These are phyloP conservation scores for Durio zibethinus DNA, from an alignment of 345 rosid species.

Conservation along the genomic window DNA sequence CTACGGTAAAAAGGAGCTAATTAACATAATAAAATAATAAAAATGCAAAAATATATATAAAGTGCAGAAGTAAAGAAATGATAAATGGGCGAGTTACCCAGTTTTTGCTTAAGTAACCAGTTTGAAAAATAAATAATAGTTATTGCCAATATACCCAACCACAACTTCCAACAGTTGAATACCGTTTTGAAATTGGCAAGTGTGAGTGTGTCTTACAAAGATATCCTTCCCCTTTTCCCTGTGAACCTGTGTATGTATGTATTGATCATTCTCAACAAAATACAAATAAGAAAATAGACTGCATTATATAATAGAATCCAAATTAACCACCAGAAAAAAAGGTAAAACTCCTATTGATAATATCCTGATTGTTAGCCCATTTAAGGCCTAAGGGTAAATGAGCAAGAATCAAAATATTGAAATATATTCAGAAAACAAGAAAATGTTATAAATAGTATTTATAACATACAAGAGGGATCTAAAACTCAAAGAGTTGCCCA, in stretches of 20 bases:
- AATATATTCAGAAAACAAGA: background rate
- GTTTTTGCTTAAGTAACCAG: background rate
- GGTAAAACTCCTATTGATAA: background rate
- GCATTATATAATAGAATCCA: background rate
- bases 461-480: background rate
- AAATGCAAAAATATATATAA: too few relatives aligned
- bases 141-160: background rate
- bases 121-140: background rate
- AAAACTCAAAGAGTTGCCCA: background rate
- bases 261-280: background rate
- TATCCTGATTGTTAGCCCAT: background rate
- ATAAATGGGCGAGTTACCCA: background rate
- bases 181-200: background rate
- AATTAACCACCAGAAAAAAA: background rate
- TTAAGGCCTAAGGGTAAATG: background rate
- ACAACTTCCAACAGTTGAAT: background rate
- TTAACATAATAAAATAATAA: background rate
- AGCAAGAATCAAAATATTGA: background rate
- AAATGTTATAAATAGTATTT: background rate
- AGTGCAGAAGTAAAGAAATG: background rate
- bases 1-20: background rate
- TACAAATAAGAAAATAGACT: background rate
- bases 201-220: constrained; percentile 1
- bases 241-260: background rate
- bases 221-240: background rate